These are phyloP conservation scores for Blastocystis sp. DNA, from an alignment of 352 stramenopile genomes.

Conservation along the genomic window DNA sequence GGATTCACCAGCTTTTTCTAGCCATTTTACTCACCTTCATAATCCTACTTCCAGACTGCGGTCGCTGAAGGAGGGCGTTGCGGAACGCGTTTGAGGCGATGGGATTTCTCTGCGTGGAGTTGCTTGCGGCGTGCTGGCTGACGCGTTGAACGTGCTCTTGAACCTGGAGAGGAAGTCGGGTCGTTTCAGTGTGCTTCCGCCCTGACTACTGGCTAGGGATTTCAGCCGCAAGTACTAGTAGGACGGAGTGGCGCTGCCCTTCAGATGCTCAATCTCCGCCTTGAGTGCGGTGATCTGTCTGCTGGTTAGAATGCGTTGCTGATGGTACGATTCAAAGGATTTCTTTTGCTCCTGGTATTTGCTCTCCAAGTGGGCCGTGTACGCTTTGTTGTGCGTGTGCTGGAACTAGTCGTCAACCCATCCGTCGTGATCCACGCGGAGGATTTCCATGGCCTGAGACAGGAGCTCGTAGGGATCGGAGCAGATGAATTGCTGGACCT, in stretches of 20 bases:
- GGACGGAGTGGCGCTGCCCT: background rate
- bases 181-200: background rate
- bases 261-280: background rate
- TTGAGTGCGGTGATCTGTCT: conserved; percentile 1
- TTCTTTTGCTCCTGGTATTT: conserved; percentile 9
- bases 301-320: background rate
- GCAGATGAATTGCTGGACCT: conserved; percentile 3
- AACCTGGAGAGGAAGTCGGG: conserved; percentile 38
- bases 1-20: conserved; percentile 22
- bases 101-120: background rate
- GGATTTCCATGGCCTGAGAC: conserved; percentile 14
- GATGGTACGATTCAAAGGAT: background rate
- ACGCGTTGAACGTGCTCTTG: background rate
- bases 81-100: background rate
- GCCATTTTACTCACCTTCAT: background rate
- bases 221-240: background rate
- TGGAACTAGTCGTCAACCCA: background rate
- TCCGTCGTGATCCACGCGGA: background rate
- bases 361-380: background rate
- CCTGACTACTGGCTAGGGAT: background rate
- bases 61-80: background rate
- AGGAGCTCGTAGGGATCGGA: background rate
- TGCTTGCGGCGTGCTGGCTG: background rate
- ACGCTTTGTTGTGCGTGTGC: conserved; percentile 8
- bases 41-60: background rate